Base-by-base conservation (phyloP, 106 monocot species). In the Iris macrosiphon region DNA sequence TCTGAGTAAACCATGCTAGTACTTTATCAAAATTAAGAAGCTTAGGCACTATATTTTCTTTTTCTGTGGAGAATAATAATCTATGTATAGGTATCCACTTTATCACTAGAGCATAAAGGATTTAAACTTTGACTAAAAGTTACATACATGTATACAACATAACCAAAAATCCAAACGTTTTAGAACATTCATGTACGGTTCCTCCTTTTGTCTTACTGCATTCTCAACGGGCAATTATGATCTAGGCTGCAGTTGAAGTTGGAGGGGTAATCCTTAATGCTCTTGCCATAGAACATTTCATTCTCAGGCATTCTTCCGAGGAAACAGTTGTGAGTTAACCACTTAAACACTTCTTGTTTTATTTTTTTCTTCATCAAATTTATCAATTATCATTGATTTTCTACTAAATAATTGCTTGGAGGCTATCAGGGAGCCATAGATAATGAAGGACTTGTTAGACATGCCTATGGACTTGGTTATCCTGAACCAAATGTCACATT, bases 401-500 rank as follows among this genome's bases (percentile, higher is more conserved):
- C 19, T 45, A 15, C 22, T 55, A 33, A 8, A 11, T n/a, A 18
- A 25, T 32, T 39, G 27, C 43, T 35, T 4, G 9, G n/a, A 34
- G 62, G 2, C 28, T 51, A 34, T 1, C 37, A 91, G 90, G 81
- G 59, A 69, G 18, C 15, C 24, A 60, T 52, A 49, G 79, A 70
- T 47, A 77, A 69, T 62, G 83, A 93, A 53, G 61, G 57, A 3
- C 47, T 71, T 49, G 56, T 79, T 15, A 60, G 59, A 40, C 72
- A 66, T 51, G 45, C 61, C 14, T 88, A 75, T 40, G 88, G 88
- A 13, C 52, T 93, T 2, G 75, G 65, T 8, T 93, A 84, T 72
- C 88, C 93, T 12, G 87, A 93, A 73, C 93, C 84, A 16, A 84
- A 93, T 39, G 61, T 93, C 49, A 79, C 78, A 35, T 93, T 93